Base-by-base conservation (phyloP, 441 rosid species). In the Kokia cookei region DNA sequence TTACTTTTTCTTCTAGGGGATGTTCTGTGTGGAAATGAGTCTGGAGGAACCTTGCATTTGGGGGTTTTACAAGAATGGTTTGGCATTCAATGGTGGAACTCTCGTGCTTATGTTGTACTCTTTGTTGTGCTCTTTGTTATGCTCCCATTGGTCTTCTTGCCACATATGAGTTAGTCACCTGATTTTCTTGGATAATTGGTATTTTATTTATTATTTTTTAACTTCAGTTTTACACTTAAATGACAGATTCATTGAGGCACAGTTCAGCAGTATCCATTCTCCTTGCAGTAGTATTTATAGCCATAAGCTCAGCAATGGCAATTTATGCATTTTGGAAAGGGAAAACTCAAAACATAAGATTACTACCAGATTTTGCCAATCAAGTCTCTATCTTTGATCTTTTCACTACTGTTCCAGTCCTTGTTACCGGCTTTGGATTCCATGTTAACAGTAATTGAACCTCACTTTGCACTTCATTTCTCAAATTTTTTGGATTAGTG, bases 401-500 rank as follows among this genome's bases (percentile, higher is more conserved):
- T 72, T 90, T 94, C 84, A 90, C 96, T 15, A 87, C 93, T n/a
- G 89, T 90, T 26, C 96, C 97, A 0, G 91, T 92, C 37, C 87
- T 94, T n/a, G 91, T 92, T 12, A 89, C 93, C n/a, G 91, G 92
- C 65, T 92, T 92, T 75, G 88, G 96, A 2, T 94, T 92, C 75
- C 96, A 92, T 79, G 91, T 92, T 77, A 92, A 89, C 75, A 89
- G 96, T 86, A 74, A 82, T 79, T 62, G 47, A 37, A 26, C 24
- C 66, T 58, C 65, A 8, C 8, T 68, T 51, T 27, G 27, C 32
- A 27, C 22, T 47, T 40, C 58, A 48, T 14, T 26, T 47, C 24
- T 48, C 58, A 47, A 26, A 26, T 2, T 26, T 13, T 59, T 27
- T 3, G 13, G 60, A 22, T 32, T 32, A 32, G 37, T 32, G 37